These are phyloP conservation scores for Cutaneotrichosporon sp. DNA, from an alignment of 1,284 basidiomycete species.

Conservation along the genomic window DNA sequence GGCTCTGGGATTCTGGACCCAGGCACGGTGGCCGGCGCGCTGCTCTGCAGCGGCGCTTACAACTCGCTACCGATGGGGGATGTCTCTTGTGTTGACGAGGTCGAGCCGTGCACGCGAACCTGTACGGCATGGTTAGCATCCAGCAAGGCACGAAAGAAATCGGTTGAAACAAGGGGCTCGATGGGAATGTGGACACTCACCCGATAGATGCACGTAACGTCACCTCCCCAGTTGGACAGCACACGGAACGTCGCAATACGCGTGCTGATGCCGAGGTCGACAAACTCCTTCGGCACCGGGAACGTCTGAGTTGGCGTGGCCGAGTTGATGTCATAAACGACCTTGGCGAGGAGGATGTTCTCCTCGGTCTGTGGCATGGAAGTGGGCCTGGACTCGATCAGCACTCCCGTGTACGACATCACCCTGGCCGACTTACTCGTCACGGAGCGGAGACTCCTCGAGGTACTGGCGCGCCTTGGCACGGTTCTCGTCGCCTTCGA, in stretches of 20 bases:
- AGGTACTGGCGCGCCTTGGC: slow-evolving; percentile 58
- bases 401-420: background rate
- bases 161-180: background rate
- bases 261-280: slow-evolving; percentile 71
- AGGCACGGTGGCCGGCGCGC: background rate
- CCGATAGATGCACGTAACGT: slow-evolving; percentile 88
- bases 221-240: slow-evolving; percentile 82
- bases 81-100: background rate
- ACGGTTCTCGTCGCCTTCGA: slow-evolving; percentile 73
- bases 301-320: slow-evolving; percentile 81
- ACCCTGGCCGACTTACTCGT: slow-evolving; percentile 4
- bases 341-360: slow-evolving; percentile 67
- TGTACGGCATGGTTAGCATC: slow-evolving; percentile 6
- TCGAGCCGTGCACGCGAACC: slow-evolving; percentile 6
- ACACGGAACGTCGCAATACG: slow-evolving; percentile 76
- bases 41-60: background rate
- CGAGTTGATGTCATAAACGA: slow-evolving; percentile 74
- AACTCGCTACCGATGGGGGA: background rate
- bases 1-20: background rate
- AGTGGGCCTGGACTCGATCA: slow-evolving; percentile 33
- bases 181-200: slow-evolving; percentile 54
- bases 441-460: slow-evolving; percentile 18
- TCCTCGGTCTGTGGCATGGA: slow-evolving; percentile 35
- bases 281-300: slow-evolving; percentile 67
- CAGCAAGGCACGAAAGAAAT: background rate